Evolutionary conservation across 352 stramenopile species (phyloP), one percentile per base, ranked within the genome.

Genomic region (Globisporangium spiculum): DNA sequence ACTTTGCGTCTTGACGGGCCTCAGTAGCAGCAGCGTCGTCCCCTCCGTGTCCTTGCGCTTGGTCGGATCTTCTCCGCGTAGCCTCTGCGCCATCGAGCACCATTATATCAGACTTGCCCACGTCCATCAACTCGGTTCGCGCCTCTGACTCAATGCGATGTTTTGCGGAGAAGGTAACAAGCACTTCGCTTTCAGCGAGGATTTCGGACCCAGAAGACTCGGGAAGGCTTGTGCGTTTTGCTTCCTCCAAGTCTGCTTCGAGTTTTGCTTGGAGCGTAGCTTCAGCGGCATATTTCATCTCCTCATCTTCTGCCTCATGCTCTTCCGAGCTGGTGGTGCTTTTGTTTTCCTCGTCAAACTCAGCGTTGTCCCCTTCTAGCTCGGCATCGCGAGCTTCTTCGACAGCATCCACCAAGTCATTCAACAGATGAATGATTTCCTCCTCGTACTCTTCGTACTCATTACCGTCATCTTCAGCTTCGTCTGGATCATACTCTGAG

Each of bases 371-470:
- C 36, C 16, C 36, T 44, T 16, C 36, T 6, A 71, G 62, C 36
- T 67, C 32, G 56, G 14, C 9, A 0, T 58, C 27, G 7, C 44
- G 26, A 12, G 12, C 56, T 62, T 67, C 32, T 41, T 67, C 62
- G 4, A 67, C 32, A 4, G 53, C 53, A 18, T 72, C 63, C 41
- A 72, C 66, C 62, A 72, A 69, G 26, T 74, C 76, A 57, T 76
- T 70, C 4, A 69, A 64, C 58, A 71, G 22, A 8, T 75, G 65
- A 50, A 70, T 70, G 66, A 73, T 77, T 67, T 75, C 75, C 66
- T 57, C 16, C 4, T 81, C 75, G 26, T 61, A 50, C 20, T 46
- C 41, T 10, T 41, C 60, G 0, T 71, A 60, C 4, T 58, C 57
- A 5, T 61, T 4, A 20, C 6, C 38, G 16, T 16, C 38, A 8